Base-by-base conservation (phyloP, 2,329 filamentous ascomycete genomes). In the Penicillium sp. region DNA sequence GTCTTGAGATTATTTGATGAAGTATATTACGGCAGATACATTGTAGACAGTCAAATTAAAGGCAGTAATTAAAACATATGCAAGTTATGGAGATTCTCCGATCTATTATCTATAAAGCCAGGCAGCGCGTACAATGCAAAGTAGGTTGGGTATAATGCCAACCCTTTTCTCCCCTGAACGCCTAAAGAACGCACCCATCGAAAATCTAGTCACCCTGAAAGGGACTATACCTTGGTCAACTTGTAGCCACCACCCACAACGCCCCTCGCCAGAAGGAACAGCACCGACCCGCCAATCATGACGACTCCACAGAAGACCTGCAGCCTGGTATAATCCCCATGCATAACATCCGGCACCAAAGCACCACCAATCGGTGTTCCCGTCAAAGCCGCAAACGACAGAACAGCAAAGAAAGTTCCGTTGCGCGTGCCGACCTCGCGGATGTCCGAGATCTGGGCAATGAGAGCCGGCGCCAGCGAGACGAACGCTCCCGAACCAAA, bases 391-490 rank as follows among this genome's bases (percentile, higher is more conserved):
- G 82, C 85, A 28, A 89, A 70, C 1, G 81, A 77, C 48, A 83
- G 75, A 39, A 83, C 65, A 13, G 80, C 77, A 63, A 86, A 87
- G 22, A 81, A 75, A 0, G 79, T 77, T 0, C 88, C 88, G 2
- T 78, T 82, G 5, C 87, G 76, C 1, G 84, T 78, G 12, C 87
- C 88, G 29, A 90, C 83, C 64, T 88, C 77, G 16, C 80, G 75
- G 31, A 88, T 78, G 38, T 87, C 83, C 1, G 80, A 83, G 53
- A 89, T 86, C 60, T 89, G 84, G 1, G 84, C 84, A 18, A 90
- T 73, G 12, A 87, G 72, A 0, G 84, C 78, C 0, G 86, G 83
- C 0, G 75, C 74, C 14, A 89, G 71, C 0, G 80, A 80, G 30
- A 87, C 79, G 58, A 83, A 86, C 2, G 80, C 80, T 11, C 86